Percentiles rank a stretch among this genome's conserved stretches.
These are phyloP conservation scores for Termitomyces sp. DNA, from an alignment of 768 basidiomycete genomes.

Conservation along the genomic window DNA sequence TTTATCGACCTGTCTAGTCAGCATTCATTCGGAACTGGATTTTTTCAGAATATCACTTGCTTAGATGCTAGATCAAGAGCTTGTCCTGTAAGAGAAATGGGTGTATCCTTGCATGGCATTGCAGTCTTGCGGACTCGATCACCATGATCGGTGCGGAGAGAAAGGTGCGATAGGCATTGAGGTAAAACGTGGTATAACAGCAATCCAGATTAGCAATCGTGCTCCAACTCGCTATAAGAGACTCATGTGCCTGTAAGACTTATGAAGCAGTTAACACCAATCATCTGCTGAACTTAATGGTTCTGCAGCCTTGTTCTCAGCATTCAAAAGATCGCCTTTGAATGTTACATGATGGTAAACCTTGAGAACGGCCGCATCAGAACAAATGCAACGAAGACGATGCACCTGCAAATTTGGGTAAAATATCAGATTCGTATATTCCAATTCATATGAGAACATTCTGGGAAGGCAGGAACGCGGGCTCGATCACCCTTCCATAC, in stretches of 20 bases:
- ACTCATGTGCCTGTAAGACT: no score
- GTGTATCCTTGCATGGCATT: not conserved
- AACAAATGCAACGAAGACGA: not conserved
- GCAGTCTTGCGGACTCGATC: not conserved
- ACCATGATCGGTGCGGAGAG: no score
- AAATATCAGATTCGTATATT: conserved; percentile 18
- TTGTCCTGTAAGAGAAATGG: not conserved
- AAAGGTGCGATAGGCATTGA: no score
- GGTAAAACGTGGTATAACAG: no score
- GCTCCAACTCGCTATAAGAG: no score
- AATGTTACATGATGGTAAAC: conserved; percentile 3
- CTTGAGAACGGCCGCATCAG: not conserved
- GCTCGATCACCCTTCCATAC: conserved; percentile 18
- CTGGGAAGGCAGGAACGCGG: conserved; percentile 15
- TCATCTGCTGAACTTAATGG: no score
- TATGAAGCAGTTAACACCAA: no score
- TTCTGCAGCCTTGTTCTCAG: conserved; percentile 6
- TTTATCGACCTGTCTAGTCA: not conserved
- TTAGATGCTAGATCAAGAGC: not conserved
- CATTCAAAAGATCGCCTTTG: conserved; percentile 10
- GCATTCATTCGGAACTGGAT: no score
- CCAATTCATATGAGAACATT: conserved; percentile 21
- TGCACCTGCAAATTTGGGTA: conserved; percentile 16
- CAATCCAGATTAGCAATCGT: no score
- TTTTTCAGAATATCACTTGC: not conserved